Base-by-base conservation (phyloP, 2,329 filamentous ascomycete species). In the Cytospora leucostoma region DNA sequence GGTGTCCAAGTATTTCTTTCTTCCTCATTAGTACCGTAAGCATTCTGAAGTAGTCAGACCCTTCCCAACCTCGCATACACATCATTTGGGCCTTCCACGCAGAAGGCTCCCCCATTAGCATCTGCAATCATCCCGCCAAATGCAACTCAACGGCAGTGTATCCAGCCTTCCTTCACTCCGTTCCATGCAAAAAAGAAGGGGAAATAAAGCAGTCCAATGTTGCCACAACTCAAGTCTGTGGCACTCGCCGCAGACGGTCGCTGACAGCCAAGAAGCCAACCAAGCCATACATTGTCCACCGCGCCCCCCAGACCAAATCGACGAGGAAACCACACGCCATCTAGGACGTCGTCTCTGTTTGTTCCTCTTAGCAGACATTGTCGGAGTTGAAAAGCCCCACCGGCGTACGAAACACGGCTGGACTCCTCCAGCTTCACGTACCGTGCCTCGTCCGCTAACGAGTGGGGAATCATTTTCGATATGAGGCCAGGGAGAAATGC, bases 1-100 rank as follows among this genome's bases (percentile, higher is more conserved):
- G 44, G 44, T 47, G 44, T 47, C 44, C 44, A 47, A 47, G 44
- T 47, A 17, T 3, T 47, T 47, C 38, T 44, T 44, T 44, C 44
- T 47, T 47, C 44, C 44, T 47, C 44, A 47, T 47, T 47, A 47
- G n/a, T 47, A 19, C 44, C n/a, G 44, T 47, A 47, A 21, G n/a
- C 44, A 21, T 47, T 47, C 44, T 47, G 44, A 21, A 47, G n/a
- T 47, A 47, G n/a, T 21, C 44, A 47, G 44, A 47, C 44, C 44
- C 15, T 17, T 47, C 40, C 1, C 40, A 19, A 19, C 40, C n/a
- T 47, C 44, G n/a, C 21, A 17, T 19, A 12, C 44, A n/a, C n/a
- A 6, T 47, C n/a, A 10, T 21, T 11, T n/a, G 21, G n/a, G 44
- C 44, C 44, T n/a, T 21, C 44, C n/a, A 4, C 44, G n/a, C 3